phyloP scores from a whole-genome alignment of 208 protist genomes.

The Herpetomonas tarakana region DNA sequence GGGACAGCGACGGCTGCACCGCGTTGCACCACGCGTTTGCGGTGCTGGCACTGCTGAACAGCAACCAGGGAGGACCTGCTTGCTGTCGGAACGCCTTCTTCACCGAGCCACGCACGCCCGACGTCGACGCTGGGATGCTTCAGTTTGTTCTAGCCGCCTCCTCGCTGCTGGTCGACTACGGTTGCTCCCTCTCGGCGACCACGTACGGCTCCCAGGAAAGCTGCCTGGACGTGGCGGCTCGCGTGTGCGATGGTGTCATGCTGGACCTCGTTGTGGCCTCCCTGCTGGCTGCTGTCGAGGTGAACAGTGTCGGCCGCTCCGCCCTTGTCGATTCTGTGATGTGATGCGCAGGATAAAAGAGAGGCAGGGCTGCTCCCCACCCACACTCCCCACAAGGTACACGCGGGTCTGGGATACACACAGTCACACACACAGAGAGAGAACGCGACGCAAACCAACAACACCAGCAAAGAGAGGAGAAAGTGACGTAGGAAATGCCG shows the following conservation, averaged over 20 bases:
- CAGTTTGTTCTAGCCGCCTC: constrained; percentile 37
- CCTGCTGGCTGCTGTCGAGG: constrained; percentile 34
- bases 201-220: constrained; percentile 32
- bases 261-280: constrained; percentile 46
- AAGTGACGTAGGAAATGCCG: no score
- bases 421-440: no score
- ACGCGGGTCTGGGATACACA: no score
- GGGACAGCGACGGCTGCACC: constrained; percentile 60
- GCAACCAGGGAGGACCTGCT: background rate
- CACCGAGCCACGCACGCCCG: constrained; percentile 9
- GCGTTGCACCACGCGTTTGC: constrained; percentile 48
- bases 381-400: no score
- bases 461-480: no score
- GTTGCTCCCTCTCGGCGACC: constrained; percentile 24
- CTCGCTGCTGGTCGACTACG: constrained; percentile 46
- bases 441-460: no score
- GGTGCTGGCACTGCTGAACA: constrained; percentile 15
- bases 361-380: background rate
- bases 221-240: constrained; percentile 56
- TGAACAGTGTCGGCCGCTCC: constrained; percentile 11
- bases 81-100: background rate
- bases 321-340: no score
- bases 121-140: constrained; percentile 16
- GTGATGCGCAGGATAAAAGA: background rate
- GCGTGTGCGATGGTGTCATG: constrained; percentile 16